A percentile compares a stretch with the other conserved stretches of the same genome.
These are phyloP conservation scores for Oryza nivara DNA, from an alignment of 176 grass and related monocot genomes.

Conservation along the genomic window DNA sequence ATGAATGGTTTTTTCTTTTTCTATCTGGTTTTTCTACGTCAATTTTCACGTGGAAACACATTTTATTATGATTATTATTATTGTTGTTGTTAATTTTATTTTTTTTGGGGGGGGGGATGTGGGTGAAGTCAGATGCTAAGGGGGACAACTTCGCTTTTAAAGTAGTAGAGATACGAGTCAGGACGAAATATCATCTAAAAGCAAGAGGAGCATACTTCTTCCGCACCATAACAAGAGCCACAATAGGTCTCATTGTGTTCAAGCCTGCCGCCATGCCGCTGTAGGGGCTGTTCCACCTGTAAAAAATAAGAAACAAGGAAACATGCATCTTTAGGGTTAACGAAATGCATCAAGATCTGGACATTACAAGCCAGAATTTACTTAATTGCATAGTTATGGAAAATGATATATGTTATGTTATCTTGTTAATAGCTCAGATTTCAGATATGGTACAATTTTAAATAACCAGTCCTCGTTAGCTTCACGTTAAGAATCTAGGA, in stretches of 20 bases:
- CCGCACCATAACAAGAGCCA: constrained; percentile 95
- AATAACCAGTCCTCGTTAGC: constrained; percentile 13
- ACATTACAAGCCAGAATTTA: neutral
- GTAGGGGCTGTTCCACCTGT: constrained; percentile 92
- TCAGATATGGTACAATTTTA: neutral
- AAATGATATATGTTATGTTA: neutral
- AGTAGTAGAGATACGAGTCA: neutral
- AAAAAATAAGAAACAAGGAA: constrained; percentile 31
- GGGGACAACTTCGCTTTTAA: too few relatives aligned
- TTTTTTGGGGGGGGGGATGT: too few relatives aligned
- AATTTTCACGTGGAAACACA: too few relatives aligned
- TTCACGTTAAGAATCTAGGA: constrained; percentile 20
- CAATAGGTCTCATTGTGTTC: constrained; percentile 99
- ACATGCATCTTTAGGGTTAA: constrained; percentile 28
- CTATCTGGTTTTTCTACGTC: too few relatives aligned
- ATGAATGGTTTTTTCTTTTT: too few relatives aligned
- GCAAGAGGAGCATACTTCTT: constrained; percentile 61
- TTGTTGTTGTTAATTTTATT: too few relatives aligned
- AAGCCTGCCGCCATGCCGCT: constrained; percentile 93
- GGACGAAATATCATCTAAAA: constrained; percentile 30
- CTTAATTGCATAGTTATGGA: neutral
- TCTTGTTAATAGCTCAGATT: constrained; percentile 7
- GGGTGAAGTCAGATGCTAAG: too few relatives aligned
- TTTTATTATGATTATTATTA: too few relatives aligned
- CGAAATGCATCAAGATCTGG: constrained; percentile 35